Evolutionary conservation across 2,329 filamentous ascomycete genomes (phyloP), one percentile per base, ranked within the genome.

Genomic region (Xylariomycetidae sp.): DNA sequence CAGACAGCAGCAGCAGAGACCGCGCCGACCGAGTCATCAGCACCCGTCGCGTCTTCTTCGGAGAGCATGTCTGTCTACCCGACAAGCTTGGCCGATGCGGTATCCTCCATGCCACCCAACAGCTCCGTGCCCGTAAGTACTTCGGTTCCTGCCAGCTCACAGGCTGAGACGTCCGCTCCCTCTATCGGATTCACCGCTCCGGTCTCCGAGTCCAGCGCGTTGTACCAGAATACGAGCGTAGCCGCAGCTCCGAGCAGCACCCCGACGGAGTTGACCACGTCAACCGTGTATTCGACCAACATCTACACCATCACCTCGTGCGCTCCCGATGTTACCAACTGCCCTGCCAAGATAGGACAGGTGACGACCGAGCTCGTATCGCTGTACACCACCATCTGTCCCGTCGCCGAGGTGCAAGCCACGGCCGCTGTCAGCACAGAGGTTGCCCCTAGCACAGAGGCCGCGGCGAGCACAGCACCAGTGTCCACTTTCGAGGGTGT

Each of bases 321-420:
- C 33, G 47, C 48, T 4, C 47, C 51, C 2, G 37, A 32, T 2
- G 45, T 52, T 13, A 48, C 45, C 4, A 42, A 53, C 30, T 56
- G 53, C 28, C 49, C 53, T 18, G 48, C 39, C 20, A 37, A 18
- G 15, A 14, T 49, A 18, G 51, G 51, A 9, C 40, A 47, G 31
- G 50, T 54, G 6, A 57, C 53, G 6, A 56, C 52, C 2, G 51
- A 56, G 30, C 38, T 51, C 11, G 42, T 57, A 16, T 54, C 52
- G 1, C 15, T 56, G 29, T 57, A 55, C 16, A 56, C 53, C 4
- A 56, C 53, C 5, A 32, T 56, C 11, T 53, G 53, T 19, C 53
- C 53, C 2, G 45, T 56, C 25, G 27, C 31, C 7, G 28, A 48
- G 27, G 34, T 31, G 17, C 34, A 42, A 20, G 39, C 44, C 11